These are phyloP conservation scores for Tricholoma flavovirens DNA, from an alignment of 768 basidiomycete species.

Conservation along the genomic window DNA sequence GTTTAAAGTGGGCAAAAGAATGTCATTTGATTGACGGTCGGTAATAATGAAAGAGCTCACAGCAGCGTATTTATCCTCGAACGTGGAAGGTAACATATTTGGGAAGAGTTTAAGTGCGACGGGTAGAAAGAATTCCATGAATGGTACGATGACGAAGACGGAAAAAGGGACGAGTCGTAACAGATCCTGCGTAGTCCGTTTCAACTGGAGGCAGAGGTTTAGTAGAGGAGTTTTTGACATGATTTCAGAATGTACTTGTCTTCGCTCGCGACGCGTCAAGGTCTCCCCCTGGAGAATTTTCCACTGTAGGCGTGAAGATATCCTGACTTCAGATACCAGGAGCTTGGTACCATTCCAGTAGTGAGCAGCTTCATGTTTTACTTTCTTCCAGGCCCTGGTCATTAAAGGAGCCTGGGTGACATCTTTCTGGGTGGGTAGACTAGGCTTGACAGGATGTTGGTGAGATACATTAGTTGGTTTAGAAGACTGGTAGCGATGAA, in stretches of 20 bases:
- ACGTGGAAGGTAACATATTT: slow-evolving; percentile 97
- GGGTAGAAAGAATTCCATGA: slow-evolving; percentile 96
- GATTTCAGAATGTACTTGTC: slow-evolving; percentile 55
- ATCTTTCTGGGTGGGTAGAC: slow-evolving; percentile 45
- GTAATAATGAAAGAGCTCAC: slow-evolving; percentile 31
- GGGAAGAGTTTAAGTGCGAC: slow-evolving; percentile 97
- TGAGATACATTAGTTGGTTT: slow-evolving; percentile 6
- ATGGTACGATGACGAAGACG: slow-evolving; percentile 92
- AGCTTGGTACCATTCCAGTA: slow-evolving; percentile 98
- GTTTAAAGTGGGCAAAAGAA: not conserved
- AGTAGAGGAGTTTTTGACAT: not conserved
- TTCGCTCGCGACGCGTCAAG: slow-evolving; percentile 86
- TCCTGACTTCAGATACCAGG: slow-evolving; percentile 89
- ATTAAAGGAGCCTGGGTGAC: slow-evolving; percentile 36
- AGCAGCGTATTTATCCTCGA: slow-evolving; percentile 94
- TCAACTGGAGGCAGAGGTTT: slow-evolving; percentile 48
- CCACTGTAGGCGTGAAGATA: slow-evolving; percentile 82
- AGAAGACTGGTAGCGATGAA: slow-evolving; percentile 15
- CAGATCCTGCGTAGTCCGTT: slow-evolving; percentile 89
- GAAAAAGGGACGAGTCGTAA: slow-evolving; percentile 92
- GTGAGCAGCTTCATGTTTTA: slow-evolving; percentile 93
- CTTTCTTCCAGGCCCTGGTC: slow-evolving; percentile 78
- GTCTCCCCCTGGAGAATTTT: slow-evolving; percentile 89
- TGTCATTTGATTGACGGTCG: not conserved
- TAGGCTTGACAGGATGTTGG: slow-evolving; percentile 32